These are phyloP conservation scores for Albifimbria verrucaria DNA, from an alignment of 2,329 filamentous ascomycete species.

Conservation along the genomic window DNA sequence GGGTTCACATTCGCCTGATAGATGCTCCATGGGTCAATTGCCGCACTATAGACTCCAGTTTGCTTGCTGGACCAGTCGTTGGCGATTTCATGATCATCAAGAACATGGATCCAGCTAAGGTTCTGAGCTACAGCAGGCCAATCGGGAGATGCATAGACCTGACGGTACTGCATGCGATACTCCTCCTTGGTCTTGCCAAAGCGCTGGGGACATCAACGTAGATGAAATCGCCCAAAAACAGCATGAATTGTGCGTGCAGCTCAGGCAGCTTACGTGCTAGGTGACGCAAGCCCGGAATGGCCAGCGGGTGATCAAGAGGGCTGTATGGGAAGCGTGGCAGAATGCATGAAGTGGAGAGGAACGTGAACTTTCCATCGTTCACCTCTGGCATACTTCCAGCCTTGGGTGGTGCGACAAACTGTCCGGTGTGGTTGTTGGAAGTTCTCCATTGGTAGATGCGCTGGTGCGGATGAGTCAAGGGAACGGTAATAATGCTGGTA, in stretches of 20 bases:
- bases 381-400: slow-evolving; percentile 60
- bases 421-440: slow-evolving; percentile 82
- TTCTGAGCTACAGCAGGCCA: slow-evolving; percentile 74
- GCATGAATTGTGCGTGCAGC: slow-evolving; percentile 73
- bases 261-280: slow-evolving; percentile 70
- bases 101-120: slow-evolving; percentile 94
- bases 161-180: slow-evolving; percentile 88
- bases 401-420: slow-evolving; percentile 74
- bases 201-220: slow-evolving; percentile 85
- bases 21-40: slow-evolving; percentile 78
- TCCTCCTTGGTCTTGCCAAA: slow-evolving; percentile 70
- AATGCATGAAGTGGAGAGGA: slow-evolving; percentile 89
- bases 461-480: slow-evolving; percentile 61
- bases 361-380: slow-evolving; percentile 73
- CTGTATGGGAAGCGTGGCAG: slow-evolving; percentile 89
- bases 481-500: slow-evolving; percentile 67
- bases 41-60: slow-evolving; percentile 74
- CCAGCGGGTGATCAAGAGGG: slow-evolving; percentile 75
- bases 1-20: slow-evolving; percentile 88
- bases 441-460: slow-evolving; percentile 79
- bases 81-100: slow-evolving; percentile 94
- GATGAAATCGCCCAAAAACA: slow-evolving; percentile 85
- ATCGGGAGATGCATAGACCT: slow-evolving; percentile 93
- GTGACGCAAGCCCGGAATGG: slow-evolving; percentile 75
- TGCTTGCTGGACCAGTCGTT: slow-evolving; percentile 90